phyloP scores from a whole-genome alignment of 2,329 filamentous ascomycete genomes.

The Endocalyx cinctus region DNA sequence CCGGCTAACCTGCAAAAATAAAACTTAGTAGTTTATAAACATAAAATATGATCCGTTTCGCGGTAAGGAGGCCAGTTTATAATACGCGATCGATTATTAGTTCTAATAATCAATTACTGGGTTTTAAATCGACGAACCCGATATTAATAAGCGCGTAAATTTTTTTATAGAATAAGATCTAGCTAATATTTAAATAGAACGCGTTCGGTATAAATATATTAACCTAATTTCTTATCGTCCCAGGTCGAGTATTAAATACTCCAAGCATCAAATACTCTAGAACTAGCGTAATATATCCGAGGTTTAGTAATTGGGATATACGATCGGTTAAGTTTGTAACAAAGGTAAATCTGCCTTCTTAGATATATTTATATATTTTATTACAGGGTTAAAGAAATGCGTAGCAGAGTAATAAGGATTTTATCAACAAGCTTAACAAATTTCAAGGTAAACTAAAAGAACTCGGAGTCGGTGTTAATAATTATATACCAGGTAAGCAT shows the following conservation, averaged over 20 bases:
- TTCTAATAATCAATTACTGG: constrained; percentile 46
- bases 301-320: constrained; percentile 3
- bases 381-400: not conserved
- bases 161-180: not conserved
- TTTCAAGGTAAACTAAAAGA: constrained; percentile 3
- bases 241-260: constrained; percentile 1
- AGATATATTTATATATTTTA: constrained; percentile 4
- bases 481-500: constrained; percentile 2
- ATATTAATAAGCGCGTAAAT: constrained; percentile 17
- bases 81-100: constrained; percentile 53
- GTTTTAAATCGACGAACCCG: constrained; percentile 32
- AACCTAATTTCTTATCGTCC: constrained; percentile 4
- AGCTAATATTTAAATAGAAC: constrained; percentile 1
- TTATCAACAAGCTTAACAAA: constrained; percentile 1
- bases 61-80: constrained; percentile 48
- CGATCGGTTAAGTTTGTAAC: constrained; percentile 2
- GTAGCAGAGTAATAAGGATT: not conserved
- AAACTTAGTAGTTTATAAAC: constrained; percentile 51
- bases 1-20: constrained; percentile 49
- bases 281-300: not conserved
- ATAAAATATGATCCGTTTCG: constrained; percentile 54
- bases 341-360: constrained; percentile 1
- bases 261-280: constrained; percentile 1
- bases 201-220: constrained; percentile 2
- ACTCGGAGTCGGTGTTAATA: constrained; percentile 1